Evolutionary conservation across 179 eudicot genomes (phyloP).

Genomic region (Nepenthes alata): DNA sequence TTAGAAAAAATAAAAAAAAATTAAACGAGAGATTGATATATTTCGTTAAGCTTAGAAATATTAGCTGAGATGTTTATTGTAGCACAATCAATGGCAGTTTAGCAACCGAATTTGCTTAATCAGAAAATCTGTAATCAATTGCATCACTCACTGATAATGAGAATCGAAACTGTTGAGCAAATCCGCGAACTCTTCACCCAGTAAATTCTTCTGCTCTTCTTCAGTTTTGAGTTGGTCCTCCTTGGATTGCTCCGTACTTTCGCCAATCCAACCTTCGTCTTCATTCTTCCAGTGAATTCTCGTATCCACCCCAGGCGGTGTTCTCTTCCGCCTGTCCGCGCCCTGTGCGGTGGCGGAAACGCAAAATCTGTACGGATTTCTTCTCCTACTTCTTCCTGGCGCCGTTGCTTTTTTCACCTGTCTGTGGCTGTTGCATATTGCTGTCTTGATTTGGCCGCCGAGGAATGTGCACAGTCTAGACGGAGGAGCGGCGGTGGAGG

Average conservation of each 20-base stretch:
- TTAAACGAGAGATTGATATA: too few species aligned
- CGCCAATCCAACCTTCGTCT: slow-evolving; percentile 82
- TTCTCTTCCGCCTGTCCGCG: slow-evolving; percentile 11
- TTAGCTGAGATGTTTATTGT: too few species aligned
- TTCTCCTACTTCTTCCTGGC: slow-evolving; percentile 3
- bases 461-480: slow-evolving; percentile 23
- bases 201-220: slow-evolving; percentile 18
- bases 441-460: slow-evolving; percentile 9
- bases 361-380: neutral
- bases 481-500: slow-evolving; percentile 33
- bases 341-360: slow-evolving; percentile 31
- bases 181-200: slow-evolving; percentile 52
- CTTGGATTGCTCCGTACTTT: slow-evolving; percentile 11
- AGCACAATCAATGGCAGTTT: too few species aligned
- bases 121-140: too few species aligned
- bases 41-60: too few species aligned
- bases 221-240: slow-evolving; percentile 25
- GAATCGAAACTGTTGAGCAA: slow-evolving; percentile 63
- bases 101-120: too few species aligned
- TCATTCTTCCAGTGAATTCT: slow-evolving; percentile 83
- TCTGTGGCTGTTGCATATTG: slow-evolving; percentile 9
- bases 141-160: slow-evolving; percentile 48
- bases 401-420: slow-evolving; percentile 3
- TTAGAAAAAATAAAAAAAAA: too few species aligned
- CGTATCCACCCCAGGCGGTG: slow-evolving; percentile 58